Base-by-base conservation (phyloP, 1,139 yeast genomes). In the Sporopachydermia cereana region DNA sequence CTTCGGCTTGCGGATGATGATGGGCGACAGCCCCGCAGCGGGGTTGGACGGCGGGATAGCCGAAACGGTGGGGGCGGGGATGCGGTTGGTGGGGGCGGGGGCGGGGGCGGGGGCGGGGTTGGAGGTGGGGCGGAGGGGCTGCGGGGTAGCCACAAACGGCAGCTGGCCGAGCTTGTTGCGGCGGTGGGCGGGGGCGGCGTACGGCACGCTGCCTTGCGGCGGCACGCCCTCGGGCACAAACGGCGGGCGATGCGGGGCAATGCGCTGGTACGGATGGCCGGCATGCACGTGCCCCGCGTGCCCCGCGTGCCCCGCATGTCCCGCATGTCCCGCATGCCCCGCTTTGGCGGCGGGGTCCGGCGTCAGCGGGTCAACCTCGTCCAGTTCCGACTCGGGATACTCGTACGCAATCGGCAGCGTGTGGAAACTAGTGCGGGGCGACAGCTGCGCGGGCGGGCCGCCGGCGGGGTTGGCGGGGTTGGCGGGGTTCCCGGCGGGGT, bases 1-100 rank as follows among this genome's bases (percentile, higher is more conserved):
- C 60, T 80, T 81, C 1, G 95, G 95, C 48, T 74, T 78, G 20
- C 67, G 64, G 53, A 84, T 79, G 16, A 72, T 53, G 25, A 70
- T 67, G 0, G 96, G 95, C 25, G 69, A 69, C 52, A 86, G 66
- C 48, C 85, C 93, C 24, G 68, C 55, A 48, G 62, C 66, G 46
- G 63, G 61, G 43, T 64, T 59, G n/a, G n/a, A n/a, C n/a, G n/a
- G n/a, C n/a, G n/a, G n/a, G 3, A 81, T 47, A 62, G 65, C 59
- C 53, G 67, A 53, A 68, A 66, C 69, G 49, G 54, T 60, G 24
- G 74, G 77, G 1, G 72, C 69, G 12, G 67, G 64, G 18, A 59
- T 45, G 42, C 54, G 60, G 47, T 60, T 67, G 44, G 60, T 59
- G 48, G 61, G 59, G 47, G 62, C 53, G 9, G 68, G 63, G 21